Conservation (phyloP, 2,329 filamentous ascomycete genomes). For the Dryadomyces quercus-mongolicae region DNA sequence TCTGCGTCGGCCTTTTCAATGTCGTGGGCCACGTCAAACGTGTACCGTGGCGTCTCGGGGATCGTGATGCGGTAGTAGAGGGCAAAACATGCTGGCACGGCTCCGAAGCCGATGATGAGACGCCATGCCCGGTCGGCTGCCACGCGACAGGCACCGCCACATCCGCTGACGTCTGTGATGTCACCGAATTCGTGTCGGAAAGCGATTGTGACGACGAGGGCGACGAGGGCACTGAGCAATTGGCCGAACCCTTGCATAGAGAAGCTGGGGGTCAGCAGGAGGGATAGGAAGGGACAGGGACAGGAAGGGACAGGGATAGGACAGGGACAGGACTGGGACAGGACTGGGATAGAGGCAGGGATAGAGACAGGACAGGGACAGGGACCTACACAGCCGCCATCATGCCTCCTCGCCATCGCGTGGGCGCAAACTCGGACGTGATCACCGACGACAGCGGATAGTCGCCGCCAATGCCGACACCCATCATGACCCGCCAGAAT, state of each 20-base stretch:
- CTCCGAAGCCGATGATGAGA: slow-evolving; percentile 68
- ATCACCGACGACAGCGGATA: slow-evolving; percentile 74
- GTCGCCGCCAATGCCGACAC: slow-evolving; percentile 68
- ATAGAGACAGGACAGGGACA: not conserved
- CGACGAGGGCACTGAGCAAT: slow-evolving; percentile 56
- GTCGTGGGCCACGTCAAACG: slow-evolving; percentile 56
- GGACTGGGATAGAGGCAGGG: no score
- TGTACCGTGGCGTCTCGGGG: slow-evolving; percentile 69
- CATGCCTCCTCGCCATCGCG: slow-evolving; percentile 72
- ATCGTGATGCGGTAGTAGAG: slow-evolving; percentile 82
- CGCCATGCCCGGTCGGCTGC: slow-evolving; percentile 76
- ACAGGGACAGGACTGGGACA: slow-evolving; percentile 31
- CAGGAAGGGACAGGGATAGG: not conserved
- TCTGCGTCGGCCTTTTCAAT: slow-evolving; percentile 65
- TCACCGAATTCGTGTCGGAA: slow-evolving; percentile 42
- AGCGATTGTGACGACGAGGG: slow-evolving; percentile 53
- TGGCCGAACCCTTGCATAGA: slow-evolving; percentile 81
- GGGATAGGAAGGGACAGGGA: not conserved
- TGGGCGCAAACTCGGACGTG: slow-evolving; percentile 71
- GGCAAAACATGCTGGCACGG: slow-evolving; percentile 63
- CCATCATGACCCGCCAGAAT: slow-evolving; percentile 70
- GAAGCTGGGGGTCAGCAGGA: slow-evolving; percentile 43
- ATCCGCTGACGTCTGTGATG: slow-evolving; percentile 30
- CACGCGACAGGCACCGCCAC: slow-evolving; percentile 49
- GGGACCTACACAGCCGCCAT: slow-evolving; percentile 36